Conservation (phyloP, 345 rosid species). For the Populus nigra region DNA sequence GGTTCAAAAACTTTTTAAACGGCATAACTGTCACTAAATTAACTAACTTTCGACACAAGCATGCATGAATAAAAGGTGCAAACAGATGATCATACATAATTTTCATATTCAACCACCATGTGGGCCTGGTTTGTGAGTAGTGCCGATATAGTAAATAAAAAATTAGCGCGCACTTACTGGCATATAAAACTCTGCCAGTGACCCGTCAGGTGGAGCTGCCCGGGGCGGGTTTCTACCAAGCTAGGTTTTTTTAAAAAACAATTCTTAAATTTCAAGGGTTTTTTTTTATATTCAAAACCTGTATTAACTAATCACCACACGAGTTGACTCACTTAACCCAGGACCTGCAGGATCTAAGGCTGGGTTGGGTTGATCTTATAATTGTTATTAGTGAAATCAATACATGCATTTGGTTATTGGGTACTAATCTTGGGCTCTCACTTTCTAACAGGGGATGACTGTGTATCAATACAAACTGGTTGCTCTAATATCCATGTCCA, state of each 20-base stretch:
- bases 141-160: background rate
- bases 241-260: too few relatives aligned
- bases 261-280: too few relatives aligned
- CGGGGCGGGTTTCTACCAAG: too few relatives aligned
- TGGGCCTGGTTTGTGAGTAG: background rate
- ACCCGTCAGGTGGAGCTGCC: too few relatives aligned
- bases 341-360: too few relatives aligned
- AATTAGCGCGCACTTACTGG: background rate
- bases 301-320: too few relatives aligned
- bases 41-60: conserved; percentile 46
- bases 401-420: background rate
- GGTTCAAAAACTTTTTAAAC: conserved; percentile 17
- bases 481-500: conserved; percentile 74
- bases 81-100: background rate
- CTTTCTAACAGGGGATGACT: conserved; percentile 73
- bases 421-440: background rate
- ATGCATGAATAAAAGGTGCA: conserved; percentile 35
- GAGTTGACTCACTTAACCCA: too few relatives aligned
- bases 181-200: too few relatives aligned
- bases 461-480: conserved; percentile 86
- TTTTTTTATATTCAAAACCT: too few relatives aligned
- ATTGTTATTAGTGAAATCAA: background rate
- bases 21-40: conserved; percentile 45
- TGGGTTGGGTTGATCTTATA: too few relatives aligned
- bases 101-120: conserved; percentile 8